Conservation (phyloP, 495 filamentous ascomycete species). For the Articulospora tetracladia region DNA sequence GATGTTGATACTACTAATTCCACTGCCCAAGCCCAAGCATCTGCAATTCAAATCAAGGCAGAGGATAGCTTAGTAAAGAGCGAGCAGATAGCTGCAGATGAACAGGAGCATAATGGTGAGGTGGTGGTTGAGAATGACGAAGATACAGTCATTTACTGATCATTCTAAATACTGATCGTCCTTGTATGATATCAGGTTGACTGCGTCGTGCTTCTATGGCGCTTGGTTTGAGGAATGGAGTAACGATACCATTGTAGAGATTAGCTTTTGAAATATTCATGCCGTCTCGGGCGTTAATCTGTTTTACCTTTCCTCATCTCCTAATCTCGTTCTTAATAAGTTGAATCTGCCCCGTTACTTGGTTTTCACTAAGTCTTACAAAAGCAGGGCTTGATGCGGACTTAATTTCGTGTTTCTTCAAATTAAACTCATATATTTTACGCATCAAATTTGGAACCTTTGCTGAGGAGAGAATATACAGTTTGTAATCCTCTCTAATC, state of each 20-base stretch:
- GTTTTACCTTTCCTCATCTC: too few relatives aligned
- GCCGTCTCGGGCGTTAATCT: not conserved
- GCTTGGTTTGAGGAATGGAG: not conserved
- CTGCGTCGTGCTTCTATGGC: not conserved
- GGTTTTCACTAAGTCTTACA: too few relatives aligned
- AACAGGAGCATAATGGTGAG: constrained; percentile 65
- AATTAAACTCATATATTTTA: too few relatives aligned
- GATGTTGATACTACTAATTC: constrained; percentile 29
- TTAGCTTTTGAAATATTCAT: not conserved
- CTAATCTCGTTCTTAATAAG: too few relatives aligned
- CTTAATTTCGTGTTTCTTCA: too few relatives aligned
- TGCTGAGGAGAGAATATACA: too few relatives aligned
- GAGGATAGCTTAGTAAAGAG: constrained; percentile 57
- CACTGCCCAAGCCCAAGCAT: constrained; percentile 28
- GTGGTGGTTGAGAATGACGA: constrained; percentile 71
- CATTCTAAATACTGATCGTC: not conserved
- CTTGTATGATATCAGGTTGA: not conserved
- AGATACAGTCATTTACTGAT: constrained; percentile 83
- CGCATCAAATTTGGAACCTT: too few relatives aligned
- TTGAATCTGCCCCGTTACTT: too few relatives aligned
- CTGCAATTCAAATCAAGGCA: constrained; percentile 46
- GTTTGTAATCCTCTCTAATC: too few relatives aligned
- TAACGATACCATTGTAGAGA: not conserved
- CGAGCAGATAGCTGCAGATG: constrained; percentile 39
- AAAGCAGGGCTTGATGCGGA: too few relatives aligned